Evolutionary conservation across 2,329 filamentous ascomycete species (phyloP), one percentile per base, ranked within the genome.

Genomic region (Thermomyces lanuginosus): DNA sequence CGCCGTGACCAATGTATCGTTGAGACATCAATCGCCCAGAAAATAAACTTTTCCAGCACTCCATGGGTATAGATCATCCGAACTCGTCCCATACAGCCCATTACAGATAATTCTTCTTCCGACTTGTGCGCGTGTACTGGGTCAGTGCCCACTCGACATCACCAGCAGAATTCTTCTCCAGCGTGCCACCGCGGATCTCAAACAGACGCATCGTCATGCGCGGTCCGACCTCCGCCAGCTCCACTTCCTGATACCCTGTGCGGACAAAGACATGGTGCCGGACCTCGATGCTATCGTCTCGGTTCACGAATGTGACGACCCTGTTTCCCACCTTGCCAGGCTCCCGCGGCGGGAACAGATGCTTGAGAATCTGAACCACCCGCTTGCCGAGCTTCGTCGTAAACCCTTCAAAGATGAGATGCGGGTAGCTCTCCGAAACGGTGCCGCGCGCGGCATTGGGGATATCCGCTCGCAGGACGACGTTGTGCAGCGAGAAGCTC

Each of bases 151-250:
- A 98, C 56, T 98, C 89, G 4, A 91, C 73, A 54, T 98, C 89
- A 3, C 86, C 86, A 39, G 91, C 80, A 53, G 91, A 91, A 45
- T 84, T 53, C 35, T 60, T 92, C 48, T 95, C 89, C 33, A 93
- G 60, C 3, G 86, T 92, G 9, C 89, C 86, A 28, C 76, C 76
- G 24, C 84, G 68, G 35, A 98, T 92, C 58, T 95, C 82, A 47
- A 95, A 98, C 28, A 83, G 61, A 39, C 82, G 67, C 82, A 95
- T 89, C n/a, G 83, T 92, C 81, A 95, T 92, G 31, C 89, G 67
- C 1, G 89, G 89, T 0, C 86, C 83, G 26, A 92, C 82, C 51
- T 92, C 83, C 8, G 79, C 76, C 41, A 92, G 56, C 52, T 92
- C 83, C 2, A 95, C 81, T 32, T 76, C 80, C 46, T 92, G 75